Conservation (phyloP, 1,284 basidiomycete species). For the Tetrapyrgos nigripes region DNA sequence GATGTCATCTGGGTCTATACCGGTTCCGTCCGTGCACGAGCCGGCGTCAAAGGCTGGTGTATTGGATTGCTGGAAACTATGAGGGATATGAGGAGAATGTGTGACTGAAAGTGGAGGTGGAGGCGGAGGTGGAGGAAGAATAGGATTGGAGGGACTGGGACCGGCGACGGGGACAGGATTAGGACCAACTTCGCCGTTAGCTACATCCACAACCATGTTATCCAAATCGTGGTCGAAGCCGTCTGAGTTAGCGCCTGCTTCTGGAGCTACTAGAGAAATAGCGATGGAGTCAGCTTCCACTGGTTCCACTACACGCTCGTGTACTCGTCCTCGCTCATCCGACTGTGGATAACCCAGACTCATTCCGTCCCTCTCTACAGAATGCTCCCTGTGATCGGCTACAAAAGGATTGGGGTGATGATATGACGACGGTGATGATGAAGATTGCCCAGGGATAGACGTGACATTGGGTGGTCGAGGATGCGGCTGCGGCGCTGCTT, state of each 20-base stretch:
- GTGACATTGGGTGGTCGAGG: background rate
- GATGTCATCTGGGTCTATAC: background rate
- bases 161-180: too few species aligned
- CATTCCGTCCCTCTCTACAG: background rate
- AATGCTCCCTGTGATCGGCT: too few species aligned
- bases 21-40: too few species aligned
- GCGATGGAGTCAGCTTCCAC: background rate
- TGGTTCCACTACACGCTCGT: background rate
- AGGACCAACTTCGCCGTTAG: background rate
- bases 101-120: too few species aligned
- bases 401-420: background rate
- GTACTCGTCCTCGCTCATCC: background rate
- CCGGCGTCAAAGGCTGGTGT: too few species aligned
- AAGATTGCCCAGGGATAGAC: background rate
- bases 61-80: too few species aligned
- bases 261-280: background rate
- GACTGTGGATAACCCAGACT: background rate
- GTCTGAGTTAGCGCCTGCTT: background rate
- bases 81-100: too few species aligned
- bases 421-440: background rate
- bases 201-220: background rate
- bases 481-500: conserved; percentile 4
- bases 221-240: background rate
- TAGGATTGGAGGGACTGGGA: background rate
- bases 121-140: background rate